Conservation (phyloP, 208 protist genomes). For the Phytomonas sp. region DNA sequence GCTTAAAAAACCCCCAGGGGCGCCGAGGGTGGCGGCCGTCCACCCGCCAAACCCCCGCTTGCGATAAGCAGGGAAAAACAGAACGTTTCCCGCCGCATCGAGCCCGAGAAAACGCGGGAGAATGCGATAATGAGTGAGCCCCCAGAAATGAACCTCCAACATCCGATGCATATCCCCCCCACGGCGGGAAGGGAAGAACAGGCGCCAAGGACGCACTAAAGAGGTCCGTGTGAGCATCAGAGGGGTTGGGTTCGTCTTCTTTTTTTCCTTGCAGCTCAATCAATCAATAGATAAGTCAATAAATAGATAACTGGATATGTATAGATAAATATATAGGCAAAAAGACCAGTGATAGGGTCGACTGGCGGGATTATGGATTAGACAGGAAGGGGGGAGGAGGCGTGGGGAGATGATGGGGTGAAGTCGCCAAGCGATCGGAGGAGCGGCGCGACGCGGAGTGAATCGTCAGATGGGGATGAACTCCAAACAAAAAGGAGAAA, state of each 20-base stretch:
- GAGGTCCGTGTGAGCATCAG: conserved; percentile 13
- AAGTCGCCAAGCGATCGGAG: too few relatives aligned
- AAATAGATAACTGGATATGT: too few relatives aligned
- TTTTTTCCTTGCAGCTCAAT: too few relatives aligned
- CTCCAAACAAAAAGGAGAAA: not conserved
- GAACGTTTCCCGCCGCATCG: conserved; percentile 81
- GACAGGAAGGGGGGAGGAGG: too few relatives aligned
- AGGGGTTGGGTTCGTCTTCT: too few relatives aligned
- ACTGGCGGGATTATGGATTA: too few relatives aligned
- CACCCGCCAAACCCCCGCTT: conserved; percentile 75
- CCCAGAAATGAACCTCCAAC: conserved; percentile 80
- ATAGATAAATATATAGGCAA: conserved; percentile 11
- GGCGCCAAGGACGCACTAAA: not conserved
- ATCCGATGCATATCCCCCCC: conserved; percentile 35
- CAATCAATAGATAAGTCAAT: too few relatives aligned
- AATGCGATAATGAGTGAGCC: conserved; percentile 81
- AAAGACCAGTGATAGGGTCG: too few relatives aligned
- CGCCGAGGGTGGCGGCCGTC: conserved; percentile 71
- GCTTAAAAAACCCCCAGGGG: conserved; percentile 43
- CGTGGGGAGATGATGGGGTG: too few relatives aligned
- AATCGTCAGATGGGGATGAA: too few relatives aligned
- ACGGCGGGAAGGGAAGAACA: conserved; percentile 19
- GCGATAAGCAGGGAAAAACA: conserved; percentile 76
- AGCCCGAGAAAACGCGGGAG: conserved; percentile 61
- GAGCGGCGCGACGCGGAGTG: too few relatives aligned